These are phyloP conservation scores for Colletotrichum lini DNA, from an alignment of 2,329 filamentous ascomycete species.

Conservation along the genomic window DNA sequence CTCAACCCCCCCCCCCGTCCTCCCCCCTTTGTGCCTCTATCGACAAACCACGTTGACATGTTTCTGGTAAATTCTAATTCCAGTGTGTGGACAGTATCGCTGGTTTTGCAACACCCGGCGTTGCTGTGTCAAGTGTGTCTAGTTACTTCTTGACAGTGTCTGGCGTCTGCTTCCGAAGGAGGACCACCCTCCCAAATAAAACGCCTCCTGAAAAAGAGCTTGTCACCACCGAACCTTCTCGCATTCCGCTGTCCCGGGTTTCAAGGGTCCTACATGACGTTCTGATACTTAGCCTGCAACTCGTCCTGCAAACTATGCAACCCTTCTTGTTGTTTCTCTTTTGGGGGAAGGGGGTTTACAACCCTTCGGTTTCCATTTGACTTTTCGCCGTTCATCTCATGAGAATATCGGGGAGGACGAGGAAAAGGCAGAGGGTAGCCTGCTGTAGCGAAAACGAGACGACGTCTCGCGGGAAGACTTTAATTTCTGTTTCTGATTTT, in stretches of 20 bases:
- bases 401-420: background rate
- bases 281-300: background rate
- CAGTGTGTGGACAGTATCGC: background rate
- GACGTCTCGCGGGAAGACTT: background rate
- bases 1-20: background rate
- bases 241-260: background rate
- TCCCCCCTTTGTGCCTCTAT: background rate
- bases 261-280: conserved; percentile 6
- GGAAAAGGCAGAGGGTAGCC: too few relatives aligned
- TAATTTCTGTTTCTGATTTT: background rate
- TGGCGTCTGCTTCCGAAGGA: background rate
- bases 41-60: background rate
- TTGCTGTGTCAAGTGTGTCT: too few relatives aligned
- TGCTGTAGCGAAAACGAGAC: background rate
- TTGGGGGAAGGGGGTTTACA: too few relatives aligned
- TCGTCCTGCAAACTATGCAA: too few relatives aligned
- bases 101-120: too few relatives aligned
- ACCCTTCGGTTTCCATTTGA: background rate
- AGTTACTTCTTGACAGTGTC: background rate
- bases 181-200: too few relatives aligned
- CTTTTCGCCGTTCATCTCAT: conserved; percentile 2
- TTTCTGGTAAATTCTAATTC: background rate
- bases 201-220: background rate
- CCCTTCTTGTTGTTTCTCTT: too few relatives aligned
- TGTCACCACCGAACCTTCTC: background rate